phyloP scores from a whole-genome alignment of 805 yeast genomes.

The Debaryomyces castellii region DNA sequence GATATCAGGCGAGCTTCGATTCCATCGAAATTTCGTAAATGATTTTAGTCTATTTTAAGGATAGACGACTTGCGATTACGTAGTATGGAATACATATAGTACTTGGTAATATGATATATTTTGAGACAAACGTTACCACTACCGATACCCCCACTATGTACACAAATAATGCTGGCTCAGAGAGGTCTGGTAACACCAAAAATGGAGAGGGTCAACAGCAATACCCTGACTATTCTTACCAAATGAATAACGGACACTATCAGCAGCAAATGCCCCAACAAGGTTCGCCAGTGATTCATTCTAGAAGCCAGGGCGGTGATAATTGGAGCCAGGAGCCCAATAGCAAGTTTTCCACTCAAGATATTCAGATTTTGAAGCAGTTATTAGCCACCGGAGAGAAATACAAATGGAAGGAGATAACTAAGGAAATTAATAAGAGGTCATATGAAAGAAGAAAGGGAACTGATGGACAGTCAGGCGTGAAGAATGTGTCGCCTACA shows the following conservation, averaged over 20 bases:
- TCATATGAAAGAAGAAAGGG: conserved; percentile 13
- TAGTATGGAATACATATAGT: not conserved
- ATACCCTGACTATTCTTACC: not conserved
- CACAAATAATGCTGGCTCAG: conserved; percentile 1
- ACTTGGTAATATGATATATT: conserved; percentile 12
- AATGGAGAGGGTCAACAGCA: conserved; percentile 2
- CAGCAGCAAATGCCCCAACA: not conserved
- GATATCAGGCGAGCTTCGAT: not conserved
- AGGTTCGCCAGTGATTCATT: not conserved
- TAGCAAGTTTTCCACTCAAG: conserved; percentile 40
- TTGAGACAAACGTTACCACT: conserved; percentile 18
- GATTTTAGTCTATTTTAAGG: not conserved
- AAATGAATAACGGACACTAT: not conserved
- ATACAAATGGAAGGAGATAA: conserved; percentile 59
- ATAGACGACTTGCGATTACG: not conserved
- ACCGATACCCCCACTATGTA: conserved; percentile 10
- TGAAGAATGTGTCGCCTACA: conserved; percentile 47
- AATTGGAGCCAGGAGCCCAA: not conserved
- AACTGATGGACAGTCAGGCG: conserved; percentile 7
- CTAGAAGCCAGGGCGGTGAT: not conserved
- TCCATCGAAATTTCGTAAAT: not conserved
- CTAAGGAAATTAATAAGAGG: conserved; percentile 32
- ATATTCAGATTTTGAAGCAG: conserved; percentile 45
- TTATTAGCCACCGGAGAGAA: conserved; percentile 53
- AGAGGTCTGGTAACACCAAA: not conserved